These are phyloP conservation scores for Penicillium psychrosexuale DNA, from an alignment of 2,329 filamentous ascomycete genomes.

Conservation along the genomic window DNA sequence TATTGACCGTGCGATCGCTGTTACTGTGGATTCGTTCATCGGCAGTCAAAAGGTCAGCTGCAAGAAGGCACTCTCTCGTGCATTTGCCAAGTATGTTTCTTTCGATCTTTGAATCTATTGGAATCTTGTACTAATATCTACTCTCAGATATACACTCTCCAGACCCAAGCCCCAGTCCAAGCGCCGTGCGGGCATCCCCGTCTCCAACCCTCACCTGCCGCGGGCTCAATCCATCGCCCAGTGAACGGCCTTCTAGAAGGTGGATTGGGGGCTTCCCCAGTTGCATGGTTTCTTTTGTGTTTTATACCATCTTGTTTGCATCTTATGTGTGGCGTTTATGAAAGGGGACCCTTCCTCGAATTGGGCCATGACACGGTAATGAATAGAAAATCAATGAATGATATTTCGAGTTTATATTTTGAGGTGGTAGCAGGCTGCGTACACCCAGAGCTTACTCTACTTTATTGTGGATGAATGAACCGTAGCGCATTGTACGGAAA, in stretches of 20 bases:
- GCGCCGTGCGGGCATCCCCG: slow-evolving; percentile 36
- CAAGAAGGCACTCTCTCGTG: slow-evolving; percentile 90
- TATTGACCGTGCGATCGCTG: slow-evolving; percentile 94
- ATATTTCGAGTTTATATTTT: background rate
- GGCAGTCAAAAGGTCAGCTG: slow-evolving; percentile 95
- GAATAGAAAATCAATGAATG: slow-evolving; percentile 13
- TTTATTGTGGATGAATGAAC: background rate
- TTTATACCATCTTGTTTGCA: slow-evolving; percentile 28
- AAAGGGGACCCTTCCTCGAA: background rate
- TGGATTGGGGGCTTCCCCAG: background rate
- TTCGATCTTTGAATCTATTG: background rate
- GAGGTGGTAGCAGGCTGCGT: background rate
- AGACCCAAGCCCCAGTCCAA: slow-evolving; percentile 41
- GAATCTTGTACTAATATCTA: slow-evolving; percentile 7
- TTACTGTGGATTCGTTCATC: slow-evolving; percentile 94
- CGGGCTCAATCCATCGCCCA: slow-evolving; percentile 14
- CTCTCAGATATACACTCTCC: slow-evolving; percentile 38
- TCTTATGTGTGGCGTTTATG: slow-evolving; percentile 17
- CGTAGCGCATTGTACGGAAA: too few species aligned
- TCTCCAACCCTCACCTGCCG: slow-evolving; percentile 30
- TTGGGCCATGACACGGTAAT: slow-evolving; percentile 18
- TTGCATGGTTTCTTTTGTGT: slow-evolving; percentile 16
- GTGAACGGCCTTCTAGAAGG: slow-evolving; percentile 8
- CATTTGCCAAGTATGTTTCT: slow-evolving; percentile 91
- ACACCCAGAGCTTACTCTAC: background rate